Conservation (phyloP, 2,329 filamentous ascomycete genomes). For the Madurella mycetomatis region DNA sequence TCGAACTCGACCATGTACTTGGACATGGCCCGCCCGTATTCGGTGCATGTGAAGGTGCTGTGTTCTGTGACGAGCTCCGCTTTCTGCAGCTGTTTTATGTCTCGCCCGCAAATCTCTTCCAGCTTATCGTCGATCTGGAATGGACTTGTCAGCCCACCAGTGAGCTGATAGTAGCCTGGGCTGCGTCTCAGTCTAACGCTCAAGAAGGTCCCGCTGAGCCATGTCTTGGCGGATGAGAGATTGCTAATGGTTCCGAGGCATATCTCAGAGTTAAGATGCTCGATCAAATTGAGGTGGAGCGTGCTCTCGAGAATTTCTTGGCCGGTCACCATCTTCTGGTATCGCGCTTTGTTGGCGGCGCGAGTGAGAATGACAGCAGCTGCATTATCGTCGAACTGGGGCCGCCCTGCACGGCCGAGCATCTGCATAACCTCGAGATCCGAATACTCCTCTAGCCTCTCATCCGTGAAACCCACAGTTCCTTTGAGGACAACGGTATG, state of each 20-base stretch:
- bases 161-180: conserved; percentile 62
- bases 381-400: conserved; percentile 75
- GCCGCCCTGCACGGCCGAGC: conserved; percentile 77
- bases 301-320: conserved; percentile 71
- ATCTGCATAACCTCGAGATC: conserved; percentile 89
- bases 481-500: conserved; percentile 81
- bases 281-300: conserved; percentile 72
- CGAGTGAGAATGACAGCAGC: conserved; percentile 76
- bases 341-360: conserved; percentile 57
- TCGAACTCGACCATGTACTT: conserved; percentile 75
- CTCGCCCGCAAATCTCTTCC: conserved; percentile 64
- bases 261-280: conserved; percentile 81
- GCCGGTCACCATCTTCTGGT: conserved; percentile 70
- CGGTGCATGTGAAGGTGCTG: conserved; percentile 56
- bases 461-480: conserved; percentile 62
- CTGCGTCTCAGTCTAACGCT: conserved; percentile 69
- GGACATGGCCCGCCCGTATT: conserved; percentile 76
- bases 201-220: conserved; percentile 75
- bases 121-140: conserved; percentile 59
- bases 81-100: conserved; percentile 61
- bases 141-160: conserved; percentile 33
- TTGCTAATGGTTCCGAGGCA: conserved; percentile 68
- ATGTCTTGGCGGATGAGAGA: conserved; percentile 61
- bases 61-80: conserved; percentile 50
- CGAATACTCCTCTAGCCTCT: conserved; percentile 63